A percentile compares a stretch with the other conserved stretches of the same genome.
Conservation (phyloP, 2,329 filamentous ascomycete species). For the Exophiala aquamarina region DNA sequence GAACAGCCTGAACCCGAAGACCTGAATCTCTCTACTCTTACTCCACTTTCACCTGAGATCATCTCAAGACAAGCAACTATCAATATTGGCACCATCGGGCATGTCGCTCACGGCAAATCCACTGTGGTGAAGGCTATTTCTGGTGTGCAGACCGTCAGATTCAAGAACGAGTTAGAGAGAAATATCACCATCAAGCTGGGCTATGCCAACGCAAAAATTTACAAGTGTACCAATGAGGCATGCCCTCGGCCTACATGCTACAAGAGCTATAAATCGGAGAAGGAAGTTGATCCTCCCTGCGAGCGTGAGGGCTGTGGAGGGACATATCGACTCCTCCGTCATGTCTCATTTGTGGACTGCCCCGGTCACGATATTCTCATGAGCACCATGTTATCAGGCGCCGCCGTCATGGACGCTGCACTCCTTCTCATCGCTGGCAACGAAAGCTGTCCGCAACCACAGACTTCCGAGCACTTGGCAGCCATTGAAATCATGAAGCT, state of each 20-base stretch:
- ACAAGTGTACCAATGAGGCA: conserved; percentile 90
- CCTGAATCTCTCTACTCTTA: conserved; percentile 77
- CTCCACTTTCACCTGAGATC: conserved; percentile 89
- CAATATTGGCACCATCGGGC: conserved; percentile 97
- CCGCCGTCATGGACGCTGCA: conserved; percentile 98
- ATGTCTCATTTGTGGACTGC: conserved; percentile 98
- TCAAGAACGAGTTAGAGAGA: conserved; percentile 99
- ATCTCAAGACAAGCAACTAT: conserved; percentile 97
- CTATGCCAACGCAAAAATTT: conserved; percentile 99
- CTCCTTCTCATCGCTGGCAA: conserved; percentile 96
- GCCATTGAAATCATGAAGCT: conserved; percentile 99
- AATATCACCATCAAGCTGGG: conserved; percentile 99
- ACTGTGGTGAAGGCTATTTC: conserved; percentile 99
- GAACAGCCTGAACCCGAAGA: conserved; percentile 91
- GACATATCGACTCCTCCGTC: conserved; percentile 82
- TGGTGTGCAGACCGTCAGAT: conserved; percentile 96
- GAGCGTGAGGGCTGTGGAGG: conserved; percentile 89
- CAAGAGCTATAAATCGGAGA: conserved; percentile 96
- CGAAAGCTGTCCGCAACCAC: conserved; percentile 96
- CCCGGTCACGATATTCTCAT: conserved; percentile 99
- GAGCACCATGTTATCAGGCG: conserved; percentile 99
- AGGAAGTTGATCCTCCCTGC: conserved; percentile 95
- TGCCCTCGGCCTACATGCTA: conserved; percentile 96
- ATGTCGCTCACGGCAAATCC: conserved; percentile 98
- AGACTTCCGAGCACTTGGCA: conserved; percentile 97